Conservation (phyloP, 495 filamentous ascomycete genomes). For the Poronia punctata region DNA sequence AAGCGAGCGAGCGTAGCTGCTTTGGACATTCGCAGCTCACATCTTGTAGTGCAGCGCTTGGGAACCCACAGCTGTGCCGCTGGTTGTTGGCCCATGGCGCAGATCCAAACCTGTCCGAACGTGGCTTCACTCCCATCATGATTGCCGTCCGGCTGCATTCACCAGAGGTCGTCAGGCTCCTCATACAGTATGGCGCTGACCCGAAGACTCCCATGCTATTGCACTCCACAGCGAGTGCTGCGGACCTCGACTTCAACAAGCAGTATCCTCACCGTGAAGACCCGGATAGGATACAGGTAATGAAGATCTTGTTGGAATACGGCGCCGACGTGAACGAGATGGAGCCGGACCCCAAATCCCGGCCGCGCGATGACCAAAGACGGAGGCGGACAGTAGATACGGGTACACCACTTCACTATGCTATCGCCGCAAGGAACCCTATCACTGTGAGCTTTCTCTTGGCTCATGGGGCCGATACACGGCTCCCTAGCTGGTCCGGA, state of each 20-base stretch:
- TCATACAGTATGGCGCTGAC: conserved; percentile 10
- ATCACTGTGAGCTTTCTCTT: conserved; percentile 12
- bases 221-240: conserved; percentile 12
- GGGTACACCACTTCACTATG: conserved; percentile 13
- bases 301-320: conserved; percentile 11
- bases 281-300: conserved; percentile 11
- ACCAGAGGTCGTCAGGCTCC: conserved; percentile 8
- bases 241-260: conserved; percentile 4
- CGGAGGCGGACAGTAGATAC: conserved; percentile 11
- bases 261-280: conserved; percentile 9
- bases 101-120: conserved; percentile 11
- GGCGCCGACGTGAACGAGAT: conserved; percentile 15
- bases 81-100: conserved; percentile 12
- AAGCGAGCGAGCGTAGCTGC: too few species aligned
- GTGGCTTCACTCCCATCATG: conserved; percentile 14
- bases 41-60: conserved; percentile 8
- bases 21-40: conserved; percentile 3
- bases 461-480: conserved; percentile 10
- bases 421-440: conserved; percentile 8
- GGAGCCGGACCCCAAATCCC: conserved; percentile 12
- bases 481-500: conserved; percentile 12
- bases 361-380: conserved; percentile 9
- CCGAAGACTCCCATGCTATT: conserved; percentile 14
- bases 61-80: conserved; percentile 9
- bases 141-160: conserved; percentile 12